Conservation (phyloP, 2,329 filamentous ascomycete genomes). For the Xylaria multiplex region DNA sequence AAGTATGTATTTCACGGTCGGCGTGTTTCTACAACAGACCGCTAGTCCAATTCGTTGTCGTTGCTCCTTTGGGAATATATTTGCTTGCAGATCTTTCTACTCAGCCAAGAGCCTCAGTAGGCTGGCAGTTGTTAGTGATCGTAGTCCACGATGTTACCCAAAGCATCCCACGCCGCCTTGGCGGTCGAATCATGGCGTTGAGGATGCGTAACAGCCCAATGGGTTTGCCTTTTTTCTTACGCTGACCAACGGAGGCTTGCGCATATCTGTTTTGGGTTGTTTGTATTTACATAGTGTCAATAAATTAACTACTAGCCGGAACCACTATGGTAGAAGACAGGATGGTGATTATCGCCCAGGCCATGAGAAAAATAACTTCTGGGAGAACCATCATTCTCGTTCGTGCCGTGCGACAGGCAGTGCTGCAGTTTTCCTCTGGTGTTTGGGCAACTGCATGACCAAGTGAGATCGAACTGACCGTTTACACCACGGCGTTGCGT, state of each 20-base stretch:
- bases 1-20: background rate
- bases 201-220: conserved; percentile 6
- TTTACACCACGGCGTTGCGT: conserved; percentile 9
- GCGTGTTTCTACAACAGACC: conserved; percentile 6
- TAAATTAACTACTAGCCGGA: background rate
- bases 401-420: background rate
- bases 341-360: background rate
- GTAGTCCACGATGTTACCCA: conserved; percentile 17
- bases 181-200: conserved; percentile 22
- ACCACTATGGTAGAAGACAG: conserved; percentile 7
- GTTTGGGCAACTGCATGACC: conserved; percentile 14
- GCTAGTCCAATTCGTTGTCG: background rate
- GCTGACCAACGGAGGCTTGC: conserved; percentile 2
- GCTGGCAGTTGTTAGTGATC: conserved; percentile 16
- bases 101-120: conserved; percentile 21
- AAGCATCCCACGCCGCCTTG: conserved; percentile 27
- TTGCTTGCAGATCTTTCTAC: conserved; percentile 18
- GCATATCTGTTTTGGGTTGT: conserved; percentile 3
- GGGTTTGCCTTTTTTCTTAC: background rate
- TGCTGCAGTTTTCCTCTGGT: conserved; percentile 10
- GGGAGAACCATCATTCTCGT: background rate
- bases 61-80: conserved; percentile 15
- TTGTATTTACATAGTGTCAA: background rate
- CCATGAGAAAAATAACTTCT: background rate
- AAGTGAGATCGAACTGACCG: conserved; percentile 14